Percentiles rank a stretch among this genome's conserved stretches.
These are phyloP conservation scores for Striga asiatica DNA, from an alignment of 257 asterid genomes.

Conservation along the genomic window DNA sequence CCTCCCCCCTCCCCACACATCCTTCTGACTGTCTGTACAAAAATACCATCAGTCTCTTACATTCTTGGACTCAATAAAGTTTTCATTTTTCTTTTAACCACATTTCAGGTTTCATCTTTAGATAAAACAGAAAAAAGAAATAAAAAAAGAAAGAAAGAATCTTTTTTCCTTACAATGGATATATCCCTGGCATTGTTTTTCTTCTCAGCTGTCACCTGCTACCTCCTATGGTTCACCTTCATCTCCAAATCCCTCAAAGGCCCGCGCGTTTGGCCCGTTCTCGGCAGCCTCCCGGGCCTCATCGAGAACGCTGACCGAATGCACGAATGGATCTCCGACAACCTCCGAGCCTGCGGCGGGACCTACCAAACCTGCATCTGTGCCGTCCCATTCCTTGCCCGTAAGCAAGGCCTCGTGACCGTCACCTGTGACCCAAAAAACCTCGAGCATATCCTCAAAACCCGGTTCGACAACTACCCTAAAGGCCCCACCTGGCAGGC, in stretches of 20 bases:
- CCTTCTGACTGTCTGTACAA: not conserved
- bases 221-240: slow-evolving; percentile 79
- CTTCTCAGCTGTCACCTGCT: slow-evolving; percentile 54
- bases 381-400: slow-evolving; percentile 75
- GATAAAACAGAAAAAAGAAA: no score
- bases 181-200: slow-evolving; percentile 43
- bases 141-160: not conserved
- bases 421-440: slow-evolving; percentile 93
- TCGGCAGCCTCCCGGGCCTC: slow-evolving; percentile 85
- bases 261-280: slow-evolving; percentile 82
- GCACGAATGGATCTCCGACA: slow-evolving; percentile 92
- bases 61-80: not conserved
- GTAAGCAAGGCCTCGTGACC: slow-evolving; percentile 78
- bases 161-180: slow-evolving; percentile 34
- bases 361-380: slow-evolving; percentile 92
- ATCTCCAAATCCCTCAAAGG: slow-evolving; percentile 78
- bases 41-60: no score
- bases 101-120: not conserved
- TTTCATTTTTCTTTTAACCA: not conserved
- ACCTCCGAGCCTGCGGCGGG: slow-evolving; percentile 86
- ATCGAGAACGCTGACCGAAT: slow-evolving; percentile 65
- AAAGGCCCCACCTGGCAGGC: slow-evolving; percentile 97
- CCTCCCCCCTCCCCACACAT: not conserved
- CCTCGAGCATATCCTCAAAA: slow-evolving; percentile 73
- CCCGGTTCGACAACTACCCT: slow-evolving; percentile 85